Percentiles rank a stretch among this genome's conserved stretches.
Evolutionary conservation across 371 early-diverging fungal species (phyloP).

Genomic region (Mucor velutinosus): DNA sequence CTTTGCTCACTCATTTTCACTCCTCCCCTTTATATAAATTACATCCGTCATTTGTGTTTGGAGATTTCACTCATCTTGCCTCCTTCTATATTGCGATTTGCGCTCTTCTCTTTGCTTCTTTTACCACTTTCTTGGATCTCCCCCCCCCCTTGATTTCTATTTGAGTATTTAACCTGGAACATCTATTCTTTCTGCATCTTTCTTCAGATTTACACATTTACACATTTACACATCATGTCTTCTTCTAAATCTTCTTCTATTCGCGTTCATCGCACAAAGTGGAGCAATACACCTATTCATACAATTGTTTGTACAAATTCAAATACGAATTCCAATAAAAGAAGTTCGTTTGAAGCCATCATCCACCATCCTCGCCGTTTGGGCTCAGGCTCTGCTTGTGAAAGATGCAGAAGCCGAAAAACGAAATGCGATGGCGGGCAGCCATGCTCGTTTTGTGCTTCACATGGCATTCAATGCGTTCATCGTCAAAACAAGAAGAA

Average conservation of each 20-base stretch:
- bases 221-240: background rate
- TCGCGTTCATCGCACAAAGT: background rate
- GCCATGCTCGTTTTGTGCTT: slow-evolving; percentile 46
- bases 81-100: background rate
- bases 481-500: slow-evolving; percentile 33
- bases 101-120: background rate
- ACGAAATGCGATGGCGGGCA: slow-evolving; percentile 50
- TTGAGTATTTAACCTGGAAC: background rate
- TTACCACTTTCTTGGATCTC: too few relatives aligned
- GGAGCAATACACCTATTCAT: background rate
- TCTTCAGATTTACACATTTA: background rate
- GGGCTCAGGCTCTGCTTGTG: slow-evolving; percentile 49
- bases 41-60: background rate
- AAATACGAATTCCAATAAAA: background rate
- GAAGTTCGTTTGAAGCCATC: background rate
- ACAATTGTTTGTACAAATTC: background rate
- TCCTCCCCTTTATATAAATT: background rate
- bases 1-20: background rate
- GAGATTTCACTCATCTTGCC: background rate
- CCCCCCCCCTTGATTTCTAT: background rate
- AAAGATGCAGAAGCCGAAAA: slow-evolving; percentile 47
- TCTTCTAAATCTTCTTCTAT: background rate
- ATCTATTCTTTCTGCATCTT: background rate
- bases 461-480: slow-evolving; percentile 37
- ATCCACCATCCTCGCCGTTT: slow-evolving; percentile 28